Conservation (phyloP, 1,284 basidiomycete genomes). For the Ceratobasidium sp. region DNA sequence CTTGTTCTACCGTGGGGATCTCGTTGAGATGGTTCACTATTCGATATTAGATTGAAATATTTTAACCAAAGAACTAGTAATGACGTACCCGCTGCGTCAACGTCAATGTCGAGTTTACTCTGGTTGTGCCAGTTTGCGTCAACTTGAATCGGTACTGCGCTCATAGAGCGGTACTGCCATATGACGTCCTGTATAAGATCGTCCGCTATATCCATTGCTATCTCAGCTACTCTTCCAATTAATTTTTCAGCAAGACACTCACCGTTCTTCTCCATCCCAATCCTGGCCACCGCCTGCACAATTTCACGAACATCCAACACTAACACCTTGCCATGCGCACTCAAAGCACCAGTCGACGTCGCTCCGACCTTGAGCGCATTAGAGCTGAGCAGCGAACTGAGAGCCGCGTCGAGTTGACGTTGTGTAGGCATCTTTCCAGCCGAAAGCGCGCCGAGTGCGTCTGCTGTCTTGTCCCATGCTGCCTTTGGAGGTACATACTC, state of each 20-base stretch:
- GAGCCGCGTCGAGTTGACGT: conserved; percentile 59
- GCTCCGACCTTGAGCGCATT: conserved; percentile 54
- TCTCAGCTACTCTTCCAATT: neutral
- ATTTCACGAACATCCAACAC: conserved; percentile 57
- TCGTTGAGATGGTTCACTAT: conserved; percentile 43
- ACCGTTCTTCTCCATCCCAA: conserved; percentile 67
- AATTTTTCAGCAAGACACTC: conserved; percentile 46
- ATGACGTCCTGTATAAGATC: conserved; percentile 63
- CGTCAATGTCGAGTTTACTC: conserved; percentile 51
- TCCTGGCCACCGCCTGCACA: conserved; percentile 58
- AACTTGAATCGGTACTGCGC: conserved; percentile 52
- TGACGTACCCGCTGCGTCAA: conserved; percentile 39
- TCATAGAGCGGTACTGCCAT: conserved; percentile 55
- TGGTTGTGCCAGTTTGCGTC: conserved; percentile 49
- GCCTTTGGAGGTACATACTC: conserved; percentile 41
- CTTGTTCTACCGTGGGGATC: conserved; percentile 52
- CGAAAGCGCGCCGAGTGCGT: conserved; percentile 61
- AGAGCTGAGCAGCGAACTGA: conserved; percentile 57
- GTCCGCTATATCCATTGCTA: conserved; percentile 57
- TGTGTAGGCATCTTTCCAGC: conserved; percentile 66
- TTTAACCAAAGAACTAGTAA: neutral
- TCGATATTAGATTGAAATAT: neutral
- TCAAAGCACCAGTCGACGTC: conserved; percentile 55
- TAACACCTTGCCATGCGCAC: conserved; percentile 56
- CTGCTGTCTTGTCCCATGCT: conserved; percentile 58